phyloP scores from a whole-genome alignment of 495 filamentous ascomycete genomes.

The Penicillium angulare region DNA sequence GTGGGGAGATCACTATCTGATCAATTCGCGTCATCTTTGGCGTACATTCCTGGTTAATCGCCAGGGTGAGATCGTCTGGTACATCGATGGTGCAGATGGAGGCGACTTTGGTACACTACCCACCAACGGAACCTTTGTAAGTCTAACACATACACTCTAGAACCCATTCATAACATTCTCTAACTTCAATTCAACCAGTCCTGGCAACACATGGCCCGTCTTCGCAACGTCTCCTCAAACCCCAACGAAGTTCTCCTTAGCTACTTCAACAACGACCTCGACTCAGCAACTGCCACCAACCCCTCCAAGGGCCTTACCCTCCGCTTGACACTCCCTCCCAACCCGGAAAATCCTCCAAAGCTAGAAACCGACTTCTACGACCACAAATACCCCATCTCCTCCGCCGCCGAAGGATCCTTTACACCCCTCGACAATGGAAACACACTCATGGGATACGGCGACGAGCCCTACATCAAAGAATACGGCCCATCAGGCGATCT shows the following conservation, averaged over 20 bases:
- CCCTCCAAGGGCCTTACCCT: slow-evolving; percentile 15
- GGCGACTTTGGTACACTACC: slow-evolving; percentile 34
- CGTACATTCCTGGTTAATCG: slow-evolving; percentile 22
- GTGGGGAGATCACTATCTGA: slow-evolving; percentile 28
- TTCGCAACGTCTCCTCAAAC: slow-evolving; percentile 4
- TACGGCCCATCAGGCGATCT: slow-evolving; percentile 18
- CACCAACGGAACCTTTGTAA: slow-evolving; percentile 1
- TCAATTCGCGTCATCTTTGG: slow-evolving; percentile 31
- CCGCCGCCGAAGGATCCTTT: slow-evolving; percentile 39
- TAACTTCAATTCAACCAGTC: slow-evolving; percentile 4
- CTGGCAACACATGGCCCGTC: slow-evolving; percentile 11
- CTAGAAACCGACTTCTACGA: slow-evolving; percentile 17
- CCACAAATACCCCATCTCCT: slow-evolving; percentile 23
- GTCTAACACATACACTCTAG: not conserved
- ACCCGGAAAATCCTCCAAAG: slow-evolving; percentile 3
- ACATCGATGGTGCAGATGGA: slow-evolving; percentile 28
- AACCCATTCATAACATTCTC: too few relatives aligned
- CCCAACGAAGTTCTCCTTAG: slow-evolving; percentile 7
- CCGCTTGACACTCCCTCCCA: slow-evolving; percentile 16
- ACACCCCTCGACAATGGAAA: slow-evolving; percentile 37
- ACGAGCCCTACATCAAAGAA: slow-evolving; percentile 44
- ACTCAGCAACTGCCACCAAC: not conserved
- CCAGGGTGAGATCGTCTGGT: slow-evolving; percentile 28
- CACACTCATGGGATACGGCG: slow-evolving; percentile 42
- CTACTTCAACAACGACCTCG: slow-evolving; percentile 20